phyloP scores from a whole-genome alignment of 2,329 filamentous ascomycete species.

The Stromatinia cepivora region DNA sequence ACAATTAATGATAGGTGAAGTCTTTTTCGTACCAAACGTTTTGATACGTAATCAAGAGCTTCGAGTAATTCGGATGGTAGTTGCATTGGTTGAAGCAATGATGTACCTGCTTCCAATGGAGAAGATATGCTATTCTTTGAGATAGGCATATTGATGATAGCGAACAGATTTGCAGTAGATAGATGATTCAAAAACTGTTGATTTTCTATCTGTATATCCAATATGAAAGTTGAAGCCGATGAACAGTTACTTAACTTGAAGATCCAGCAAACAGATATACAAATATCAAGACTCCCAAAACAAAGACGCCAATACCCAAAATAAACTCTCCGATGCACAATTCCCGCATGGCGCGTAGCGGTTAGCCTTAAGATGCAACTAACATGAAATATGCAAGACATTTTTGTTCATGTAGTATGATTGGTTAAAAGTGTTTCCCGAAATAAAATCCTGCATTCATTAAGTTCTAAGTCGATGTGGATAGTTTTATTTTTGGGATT shows the following conservation, averaged over 20 bases:
- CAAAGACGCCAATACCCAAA: not conserved
- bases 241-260: not conserved
- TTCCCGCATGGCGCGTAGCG: constrained; percentile 4
- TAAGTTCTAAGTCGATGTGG: not conserved
- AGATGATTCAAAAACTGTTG: not conserved
- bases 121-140: constrained; percentile 59
- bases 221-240: constrained; percentile 11
- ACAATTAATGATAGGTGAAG: constrained; percentile 60
- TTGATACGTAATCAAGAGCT: constrained; percentile 60
- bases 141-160: constrained; percentile 35
- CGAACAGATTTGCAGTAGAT: not conserved
- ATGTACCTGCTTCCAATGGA: constrained; percentile 62
- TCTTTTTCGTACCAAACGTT: constrained; percentile 54
- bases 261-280: constrained; percentile 9
- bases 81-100: constrained; percentile 57
- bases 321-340: constrained; percentile 18
- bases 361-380: not conserved
- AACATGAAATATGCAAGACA: constrained; percentile 8
- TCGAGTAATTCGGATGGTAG: constrained; percentile 56
- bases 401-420: not conserved
- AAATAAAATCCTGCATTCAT: constrained; percentile 9
- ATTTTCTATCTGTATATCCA: not conserved
- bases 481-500: not conserved
- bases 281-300: not conserved
- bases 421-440: not conserved